phyloP scores from a whole-genome alignment of 2,329 filamentous ascomycete genomes.

The Botrytis sinoallii region DNA sequence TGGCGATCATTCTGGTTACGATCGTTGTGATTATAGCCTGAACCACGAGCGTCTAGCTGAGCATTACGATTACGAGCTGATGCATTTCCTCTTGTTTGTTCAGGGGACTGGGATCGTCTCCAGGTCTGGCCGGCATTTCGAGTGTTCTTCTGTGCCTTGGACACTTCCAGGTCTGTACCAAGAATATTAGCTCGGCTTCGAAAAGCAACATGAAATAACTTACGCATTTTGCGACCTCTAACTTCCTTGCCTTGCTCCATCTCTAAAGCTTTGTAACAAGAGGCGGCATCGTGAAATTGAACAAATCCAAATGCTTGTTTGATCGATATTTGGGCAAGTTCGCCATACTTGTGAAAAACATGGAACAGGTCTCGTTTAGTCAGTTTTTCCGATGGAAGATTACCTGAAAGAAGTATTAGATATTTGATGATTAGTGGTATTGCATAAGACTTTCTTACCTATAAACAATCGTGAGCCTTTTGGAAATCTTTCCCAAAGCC shows the following conservation, averaged over 20 bases:
- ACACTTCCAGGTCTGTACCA: constrained; percentile 75
- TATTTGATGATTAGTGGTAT: constrained; percentile 29
- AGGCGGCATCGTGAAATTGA: constrained; percentile 76
- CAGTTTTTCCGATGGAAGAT: constrained; percentile 87
- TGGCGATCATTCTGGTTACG: constrained; percentile 41
- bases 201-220: constrained; percentile 40
- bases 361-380: constrained; percentile 93
- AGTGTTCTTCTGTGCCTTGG: constrained; percentile 79
- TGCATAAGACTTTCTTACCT: constrained; percentile 50
- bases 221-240: constrained; percentile 89
- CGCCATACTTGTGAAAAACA: constrained; percentile 80
- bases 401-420: constrained; percentile 54
- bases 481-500: constrained; percentile 78
- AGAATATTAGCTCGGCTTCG: not conserved
- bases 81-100: constrained; percentile 46
- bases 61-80: constrained; percentile 40
- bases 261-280: constrained; percentile 72
- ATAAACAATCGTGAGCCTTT: constrained; percentile 76
- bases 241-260: constrained; percentile 78
- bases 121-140: constrained; percentile 45
- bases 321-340: constrained; percentile 89
- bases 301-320: constrained; percentile 98
- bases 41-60: constrained; percentile 36
- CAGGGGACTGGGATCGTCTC: constrained; percentile 61
- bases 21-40: constrained; percentile 44